Evolutionary conservation across 345 rosid species (phyloP).

Genomic region (Melaleuca alternifolia): DNA sequence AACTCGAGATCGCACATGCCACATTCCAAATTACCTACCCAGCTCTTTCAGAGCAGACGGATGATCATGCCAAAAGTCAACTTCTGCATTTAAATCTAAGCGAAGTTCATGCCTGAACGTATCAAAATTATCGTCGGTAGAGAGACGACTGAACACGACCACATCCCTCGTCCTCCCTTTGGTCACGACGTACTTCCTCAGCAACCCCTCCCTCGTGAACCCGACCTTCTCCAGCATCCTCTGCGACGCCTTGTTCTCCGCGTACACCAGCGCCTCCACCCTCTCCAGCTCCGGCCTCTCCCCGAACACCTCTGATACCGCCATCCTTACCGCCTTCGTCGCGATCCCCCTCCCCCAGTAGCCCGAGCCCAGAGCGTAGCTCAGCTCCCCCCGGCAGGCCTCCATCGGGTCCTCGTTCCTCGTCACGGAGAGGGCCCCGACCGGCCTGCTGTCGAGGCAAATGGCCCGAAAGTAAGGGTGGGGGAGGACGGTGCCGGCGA

Average conservation of each 20-base stretch:
- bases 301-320: conserved; percentile 1
- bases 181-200: conserved; percentile 11
- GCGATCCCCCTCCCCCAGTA: conserved; percentile 31
- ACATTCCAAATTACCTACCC: neutral
- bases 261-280: conserved; percentile 23
- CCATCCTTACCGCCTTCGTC: conserved; percentile 18
- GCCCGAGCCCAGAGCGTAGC: conserved; percentile 12
- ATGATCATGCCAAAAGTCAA: neutral
- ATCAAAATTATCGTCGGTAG: conserved; percentile 2
- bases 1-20: neutral
- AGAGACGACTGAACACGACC: conserved; percentile 22
- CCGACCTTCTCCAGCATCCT: conserved; percentile 34
- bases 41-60: neutral
- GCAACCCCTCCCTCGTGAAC: conserved; percentile 20
- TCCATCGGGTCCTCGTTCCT: conserved; percentile 15
- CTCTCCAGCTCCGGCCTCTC: conserved; percentile 28
- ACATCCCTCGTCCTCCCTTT: conserved; percentile 15
- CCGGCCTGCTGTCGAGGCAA: conserved; percentile 36
- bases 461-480: conserved; percentile 68
- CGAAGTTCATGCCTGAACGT: neutral
- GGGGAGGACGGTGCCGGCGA: conserved; percentile 15
- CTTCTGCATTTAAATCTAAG: neutral
- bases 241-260: conserved; percentile 19
- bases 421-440: conserved; percentile 43
- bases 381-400: conserved; percentile 12